Base-by-base conservation (phyloP, 306 rosid species). In the Cicer bijugum region DNA sequence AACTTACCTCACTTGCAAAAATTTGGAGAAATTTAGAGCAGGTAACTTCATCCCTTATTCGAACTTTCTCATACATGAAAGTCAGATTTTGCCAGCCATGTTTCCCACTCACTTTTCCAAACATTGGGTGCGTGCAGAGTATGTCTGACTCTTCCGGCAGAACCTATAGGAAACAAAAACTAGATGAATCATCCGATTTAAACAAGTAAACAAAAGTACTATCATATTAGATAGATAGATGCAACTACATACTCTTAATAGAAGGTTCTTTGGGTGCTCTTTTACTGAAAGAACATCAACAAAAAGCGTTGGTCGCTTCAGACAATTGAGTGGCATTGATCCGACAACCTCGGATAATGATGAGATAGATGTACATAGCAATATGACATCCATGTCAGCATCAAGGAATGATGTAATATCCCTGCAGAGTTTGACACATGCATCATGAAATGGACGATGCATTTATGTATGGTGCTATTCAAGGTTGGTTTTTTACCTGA, bases 71-170 rank as follows among this genome's bases (percentile, higher is more conserved):
- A 23, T 69, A 89, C 85, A 87, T 77, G 78, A 80, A 87, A 40
- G 82, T 82, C 4, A 85, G 79, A 67, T 57, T 82, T 80, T 33
- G 81, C 95, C 95, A 85, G 12, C 90, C 95, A 81, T 85, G 64
- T 67, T 85, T 87, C 47, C 86, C 95, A 55, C 82, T 82, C 9
- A 78, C 82, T 52, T 90, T 87, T 35, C 95, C 95, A 71, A 87
- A 89, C 91, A 89, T 89, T 33, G 95, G 95, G 42, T 89, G 90
- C 9, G 91, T 85, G 80, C 95, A 87, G 40, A 87, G 85, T 35
- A 89, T 62, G 69, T 87, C 91, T 0, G 71, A 67, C 6, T 89
- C 86, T 77, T 76, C 89, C 33, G 92, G 90, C 72, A 89, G 46
- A 19, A 69, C 55, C 82, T 78, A 67, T 9, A 46, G 47, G 45